These are phyloP conservation scores for Blastobotrys malaysiensis DNA, from an alignment of 1,139 yeast genomes.

Conservation along the genomic window DNA sequence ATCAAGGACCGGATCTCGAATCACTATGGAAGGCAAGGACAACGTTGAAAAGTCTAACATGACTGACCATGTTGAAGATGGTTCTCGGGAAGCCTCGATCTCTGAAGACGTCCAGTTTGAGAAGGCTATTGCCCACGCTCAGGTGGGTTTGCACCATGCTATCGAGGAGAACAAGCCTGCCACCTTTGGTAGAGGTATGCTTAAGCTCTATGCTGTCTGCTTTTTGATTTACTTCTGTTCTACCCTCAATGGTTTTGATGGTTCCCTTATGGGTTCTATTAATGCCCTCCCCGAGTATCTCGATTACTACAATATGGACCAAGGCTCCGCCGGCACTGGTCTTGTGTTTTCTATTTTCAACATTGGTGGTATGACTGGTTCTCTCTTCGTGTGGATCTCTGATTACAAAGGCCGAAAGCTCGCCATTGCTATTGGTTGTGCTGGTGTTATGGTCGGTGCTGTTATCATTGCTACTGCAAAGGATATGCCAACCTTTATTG, in stretches of 20 bases:
- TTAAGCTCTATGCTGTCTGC: constrained; percentile 9
- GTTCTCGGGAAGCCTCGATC: background rate
- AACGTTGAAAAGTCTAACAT: background rate
- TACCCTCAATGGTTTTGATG: constrained; percentile 12
- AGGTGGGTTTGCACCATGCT: background rate
- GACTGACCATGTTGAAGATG: background rate
- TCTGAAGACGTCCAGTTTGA: background rate
- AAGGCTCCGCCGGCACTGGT: constrained; percentile 17
- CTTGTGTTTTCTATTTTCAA: constrained; percentile 17
- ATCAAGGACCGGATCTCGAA: background rate
- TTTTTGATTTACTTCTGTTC: constrained; percentile 11
- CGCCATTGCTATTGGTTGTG: constrained; percentile 16
- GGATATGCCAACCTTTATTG: constrained; percentile 7
- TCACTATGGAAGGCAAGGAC: background rate
- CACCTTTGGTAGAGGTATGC: constrained; percentile 11
- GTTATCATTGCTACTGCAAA: constrained; percentile 13
- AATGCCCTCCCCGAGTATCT: constrained; percentile 13
- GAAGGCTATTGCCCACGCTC: background rate
- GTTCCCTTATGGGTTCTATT: constrained; percentile 10
- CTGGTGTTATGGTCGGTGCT: constrained; percentile 17
- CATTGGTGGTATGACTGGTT: constrained; percentile 22
- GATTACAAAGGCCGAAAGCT: constrained; percentile 15
- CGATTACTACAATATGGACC: constrained; percentile 12
- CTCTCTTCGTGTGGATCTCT: constrained; percentile 11
- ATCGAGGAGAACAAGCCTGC: constrained; percentile 6